Base-by-base conservation (phyloP, 208 protist species). In the Trypanosoma mega region DNA sequence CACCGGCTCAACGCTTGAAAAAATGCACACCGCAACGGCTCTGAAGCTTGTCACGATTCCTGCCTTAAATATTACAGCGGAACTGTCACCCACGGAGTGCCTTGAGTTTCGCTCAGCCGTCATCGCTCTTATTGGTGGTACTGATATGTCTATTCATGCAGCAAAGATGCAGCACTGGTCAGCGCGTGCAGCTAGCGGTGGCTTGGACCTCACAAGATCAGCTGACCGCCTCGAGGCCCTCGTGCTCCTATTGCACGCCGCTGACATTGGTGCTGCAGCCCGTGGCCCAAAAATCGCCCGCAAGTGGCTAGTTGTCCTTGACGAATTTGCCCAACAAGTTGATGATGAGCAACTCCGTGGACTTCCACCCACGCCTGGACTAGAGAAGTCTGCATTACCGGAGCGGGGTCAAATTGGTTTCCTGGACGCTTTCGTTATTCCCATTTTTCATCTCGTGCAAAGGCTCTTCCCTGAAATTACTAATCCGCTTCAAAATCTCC, bases 321-420 rank as follows among this genome's bases (percentile, higher is more conserved):
- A 90, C 21, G 90, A 96, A 74, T 83, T 90, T 77, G 68, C 70
- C 30, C 50, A 71, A 58, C 86, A 96, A 50, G 84, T 82, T 23
- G 82, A 83, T 33, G 78, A 89, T n/a, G 85, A 93, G 60, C 46
- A 30, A 8, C 65, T 49, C 3, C 62, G 63, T 26, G 74, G 76
- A 0, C 48, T 94, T 16, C 68, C 82, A 0, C 72, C 83, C 11
- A 77, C 71, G 14, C 68, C 78, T 0, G 79, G 80, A 27, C 80
- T 76, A 64, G 64, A 60, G 27, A 62, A 68, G 14, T 67, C 54
- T 7, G 41, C 53, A 34, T 53, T 37, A 11, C 26, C 89, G 27
- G 71, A 72, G 31, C 9, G 30, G 5, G 76, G 72, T 1, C 86
- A 93, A 47, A 51, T 96, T 23, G 71, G 67, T 45, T 96, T 96